Evolutionary conservation across 78 protist species (phyloP), one percentile per base, ranked within the genome.

Genomic region (Dictyostelium purpureum): DNA sequence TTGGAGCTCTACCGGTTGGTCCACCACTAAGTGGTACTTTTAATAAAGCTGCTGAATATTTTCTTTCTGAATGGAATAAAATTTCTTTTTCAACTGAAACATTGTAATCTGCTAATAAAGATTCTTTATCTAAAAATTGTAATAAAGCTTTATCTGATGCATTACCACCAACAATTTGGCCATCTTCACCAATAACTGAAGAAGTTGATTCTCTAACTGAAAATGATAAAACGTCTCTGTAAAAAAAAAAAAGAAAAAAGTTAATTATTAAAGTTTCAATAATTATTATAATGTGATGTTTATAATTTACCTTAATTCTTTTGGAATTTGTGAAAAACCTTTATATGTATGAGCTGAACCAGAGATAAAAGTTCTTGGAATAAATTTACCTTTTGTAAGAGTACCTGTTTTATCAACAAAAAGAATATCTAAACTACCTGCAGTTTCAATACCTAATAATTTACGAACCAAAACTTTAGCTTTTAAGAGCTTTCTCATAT

Each of bases 331-430:
- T 37, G 14, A 31, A 66, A 79, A 90, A 43, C 89, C 82, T 33
- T 79, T 66, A 43, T 90, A 90, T 14, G 83, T 92, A 9, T 49
- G 37, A 80, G 78, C 82, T 0, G 65, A 31, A 66, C 96, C 96
- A 56, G 76, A 40, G 6, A 93, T 70, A 33, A 93, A 81, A 4
- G 88, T 70, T 38, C 79, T 52, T 28, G 96, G 96, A 16, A 75
- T 71, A 45, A 93, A 93, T 19, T 57, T 47, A 73, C 95, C 95
- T 51, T 95, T 77, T 43, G 97, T 95, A 42, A 95, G 94, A 0
- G 97, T 95, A 49, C 97, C 97, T 16, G 97, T 95, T 80, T 95
- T 95, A 66, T 95, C 97, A 0, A 81, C 89, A 35, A 91, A 91
- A 31, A 95, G 65, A 19, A 91, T 74, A 69, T 91, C 89, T 42